Conservation (phyloP, 495 filamentous ascomycete species). For the Hyaloscypha hepaticicola region DNA sequence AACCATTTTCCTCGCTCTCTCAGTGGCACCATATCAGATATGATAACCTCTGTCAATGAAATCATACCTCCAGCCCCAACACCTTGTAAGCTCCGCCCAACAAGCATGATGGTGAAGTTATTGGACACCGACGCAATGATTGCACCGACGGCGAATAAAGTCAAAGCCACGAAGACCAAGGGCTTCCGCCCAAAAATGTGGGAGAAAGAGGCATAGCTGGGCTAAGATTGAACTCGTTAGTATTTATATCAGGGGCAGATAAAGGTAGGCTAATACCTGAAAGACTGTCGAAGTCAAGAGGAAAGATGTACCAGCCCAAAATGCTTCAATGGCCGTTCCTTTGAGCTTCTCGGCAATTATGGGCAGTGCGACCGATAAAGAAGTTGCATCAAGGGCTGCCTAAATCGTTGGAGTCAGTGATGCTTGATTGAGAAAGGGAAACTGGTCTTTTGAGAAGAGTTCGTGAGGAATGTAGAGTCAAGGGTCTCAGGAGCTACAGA, state of each 20-base stretch:
- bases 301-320: constrained; percentile 58
- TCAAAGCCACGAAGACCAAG: constrained; percentile 47
- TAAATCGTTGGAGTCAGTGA: background rate
- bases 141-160: constrained; percentile 56
- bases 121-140: constrained; percentile 57
- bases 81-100: constrained; percentile 50
- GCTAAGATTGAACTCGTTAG: constrained; percentile 18
- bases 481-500: background rate
- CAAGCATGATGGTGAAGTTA: constrained; percentile 51
- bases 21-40: constrained; percentile 61
- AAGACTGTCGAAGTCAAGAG: constrained; percentile 50
- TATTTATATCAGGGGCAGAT: no score
- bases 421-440: background rate
- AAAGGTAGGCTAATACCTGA: constrained; percentile 27
- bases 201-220: constrained; percentile 45
- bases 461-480: background rate
- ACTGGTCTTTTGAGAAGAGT: background rate
- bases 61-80: constrained; percentile 69
- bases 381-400: constrained; percentile 64
- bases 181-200: constrained; percentile 50
- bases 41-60: constrained; percentile 58
- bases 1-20: constrained; percentile 44
- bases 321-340: constrained; percentile 56
- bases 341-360: constrained; percentile 34
- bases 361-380: constrained; percentile 49